Conservation (phyloP, 2,329 filamentous ascomycete species). For the Botrytis deweyae region DNA sequence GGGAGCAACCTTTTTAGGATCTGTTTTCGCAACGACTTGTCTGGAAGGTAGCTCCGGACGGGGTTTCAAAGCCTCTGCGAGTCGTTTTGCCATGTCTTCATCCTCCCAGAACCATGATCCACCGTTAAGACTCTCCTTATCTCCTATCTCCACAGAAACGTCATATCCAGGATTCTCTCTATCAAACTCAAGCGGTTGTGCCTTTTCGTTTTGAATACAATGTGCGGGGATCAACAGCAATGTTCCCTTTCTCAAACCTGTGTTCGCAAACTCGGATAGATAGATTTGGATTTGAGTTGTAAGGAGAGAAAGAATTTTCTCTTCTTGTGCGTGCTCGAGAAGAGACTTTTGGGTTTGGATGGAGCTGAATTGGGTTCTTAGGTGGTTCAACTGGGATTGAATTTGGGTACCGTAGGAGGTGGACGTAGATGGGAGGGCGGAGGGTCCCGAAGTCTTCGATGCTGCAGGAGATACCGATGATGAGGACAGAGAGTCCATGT, state of each 20-base stretch:
- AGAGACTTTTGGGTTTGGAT: slow-evolving; percentile 29
- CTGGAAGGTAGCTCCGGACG: slow-evolving; percentile 23
- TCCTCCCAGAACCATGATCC: slow-evolving; percentile 33
- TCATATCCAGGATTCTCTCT: slow-evolving; percentile 30
- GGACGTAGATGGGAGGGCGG: background rate
- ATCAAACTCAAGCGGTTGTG: slow-evolving; percentile 33
- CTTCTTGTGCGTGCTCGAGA: slow-evolving; percentile 32
- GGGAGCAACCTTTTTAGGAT: background rate
- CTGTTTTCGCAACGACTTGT: slow-evolving; percentile 18
- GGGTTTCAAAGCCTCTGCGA: slow-evolving; percentile 32
- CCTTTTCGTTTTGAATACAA: slow-evolving; percentile 29
- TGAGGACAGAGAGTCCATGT: slow-evolving; percentile 26
- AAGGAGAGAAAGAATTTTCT: slow-evolving; percentile 35
- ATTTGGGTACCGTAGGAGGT: slow-evolving; percentile 33
- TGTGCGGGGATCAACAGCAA: slow-evolving; percentile 35
- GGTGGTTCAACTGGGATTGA: slow-evolving; percentile 29
- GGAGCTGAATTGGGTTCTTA: slow-evolving; percentile 32
- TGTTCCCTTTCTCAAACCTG: slow-evolving; percentile 30
- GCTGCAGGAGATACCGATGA: background rate
- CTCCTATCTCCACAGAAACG: slow-evolving; percentile 28
- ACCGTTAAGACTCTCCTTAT: slow-evolving; percentile 28
- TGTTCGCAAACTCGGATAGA: slow-evolving; percentile 34
- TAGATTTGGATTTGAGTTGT: slow-evolving; percentile 34
- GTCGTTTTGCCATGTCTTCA: slow-evolving; percentile 32
- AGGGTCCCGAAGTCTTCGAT: slow-evolving; percentile 16